Evolutionary conservation across 2,329 filamentous ascomycete species (phyloP).

Genomic region (Calonectria honghensis): DNA sequence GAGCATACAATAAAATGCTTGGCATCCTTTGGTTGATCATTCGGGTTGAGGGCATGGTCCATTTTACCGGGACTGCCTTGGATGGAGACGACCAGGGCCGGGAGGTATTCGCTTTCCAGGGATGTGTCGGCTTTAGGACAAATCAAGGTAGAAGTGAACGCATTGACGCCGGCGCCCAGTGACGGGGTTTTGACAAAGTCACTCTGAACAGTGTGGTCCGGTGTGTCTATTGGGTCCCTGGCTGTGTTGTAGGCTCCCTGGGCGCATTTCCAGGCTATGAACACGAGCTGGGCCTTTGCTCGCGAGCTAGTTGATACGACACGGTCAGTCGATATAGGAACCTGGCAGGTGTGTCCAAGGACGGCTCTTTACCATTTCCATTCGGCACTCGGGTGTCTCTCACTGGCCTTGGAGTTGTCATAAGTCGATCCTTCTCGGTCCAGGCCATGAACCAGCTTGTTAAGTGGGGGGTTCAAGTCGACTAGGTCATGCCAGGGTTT

Average conservation of each 20-base stretch:
- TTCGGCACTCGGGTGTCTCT: slow-evolving; percentile 34
- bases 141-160: slow-evolving; percentile 44
- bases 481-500: slow-evolving; percentile 27
- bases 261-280: slow-evolving; percentile 49
- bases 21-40: slow-evolving; percentile 33
- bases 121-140: not conserved
- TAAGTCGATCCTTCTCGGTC: slow-evolving; percentile 51
- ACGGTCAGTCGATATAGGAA: slow-evolving; percentile 5
- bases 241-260: slow-evolving; percentile 41
- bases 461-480: slow-evolving; percentile 40
- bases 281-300: slow-evolving; percentile 45
- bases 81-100: slow-evolving; percentile 48
- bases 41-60: slow-evolving; percentile 51
- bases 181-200: slow-evolving; percentile 39
- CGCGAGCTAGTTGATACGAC: slow-evolving; percentile 36
- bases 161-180: slow-evolving; percentile 43
- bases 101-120: slow-evolving; percentile 28
- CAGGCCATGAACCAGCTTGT: slow-evolving; percentile 46
- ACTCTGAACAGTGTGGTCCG: slow-evolving; percentile 38
- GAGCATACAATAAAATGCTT: slow-evolving; percentile 46
- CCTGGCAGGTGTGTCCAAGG: not conserved
- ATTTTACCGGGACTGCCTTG: slow-evolving; percentile 50
- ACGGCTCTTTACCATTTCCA: slow-evolving; percentile 46
- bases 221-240: slow-evolving; percentile 34
- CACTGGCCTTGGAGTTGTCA: slow-evolving; percentile 45